phyloP scores from a whole-genome alignment of 2,329 filamentous ascomycete genomes.

The Pezicula neosporulosa region DNA sequence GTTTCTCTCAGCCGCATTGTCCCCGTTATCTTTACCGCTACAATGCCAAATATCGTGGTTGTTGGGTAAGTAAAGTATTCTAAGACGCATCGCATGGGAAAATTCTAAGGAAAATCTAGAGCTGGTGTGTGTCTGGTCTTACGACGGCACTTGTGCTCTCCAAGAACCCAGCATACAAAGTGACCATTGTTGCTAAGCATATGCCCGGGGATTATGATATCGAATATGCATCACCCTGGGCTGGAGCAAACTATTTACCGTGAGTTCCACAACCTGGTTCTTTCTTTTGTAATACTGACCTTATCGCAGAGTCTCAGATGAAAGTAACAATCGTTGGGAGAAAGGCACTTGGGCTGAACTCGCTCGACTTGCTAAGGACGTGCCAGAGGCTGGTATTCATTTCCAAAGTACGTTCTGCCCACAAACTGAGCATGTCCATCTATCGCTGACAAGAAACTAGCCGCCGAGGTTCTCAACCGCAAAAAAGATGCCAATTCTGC shows the following conservation, averaged over 20 bases:
- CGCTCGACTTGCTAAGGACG: conserved; percentile 54
- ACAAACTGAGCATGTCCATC: neutral
- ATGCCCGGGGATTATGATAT: conserved; percentile 93
- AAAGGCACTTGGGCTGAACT: conserved; percentile 62
- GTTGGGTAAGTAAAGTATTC: conserved; percentile 28
- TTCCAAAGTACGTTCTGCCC: conserved; percentile 57
- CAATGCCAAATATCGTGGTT: conserved; percentile 33
- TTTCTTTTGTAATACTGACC: neutral
- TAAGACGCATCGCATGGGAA: neutral
- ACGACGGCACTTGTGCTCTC: conserved; percentile 63
- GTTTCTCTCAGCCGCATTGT: neutral
- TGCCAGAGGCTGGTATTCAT: conserved; percentile 77
- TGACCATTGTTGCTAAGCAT: conserved; percentile 79
- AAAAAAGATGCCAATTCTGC: conserved; percentile 57
- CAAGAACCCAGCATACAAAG: conserved; percentile 46
- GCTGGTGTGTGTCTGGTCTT: conserved; percentile 63
- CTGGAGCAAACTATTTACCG: conserved; percentile 78
- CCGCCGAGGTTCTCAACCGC: conserved; percentile 45
- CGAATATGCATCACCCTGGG: conserved; percentile 88
- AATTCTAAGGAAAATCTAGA: conserved; percentile 31
- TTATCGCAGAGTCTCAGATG: conserved; percentile 39
- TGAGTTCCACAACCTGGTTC: conserved; percentile 35
- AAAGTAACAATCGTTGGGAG: conserved; percentile 52
- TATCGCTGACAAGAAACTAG: conserved; percentile 22
- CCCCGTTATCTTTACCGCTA: neutral